These are phyloP conservation scores for Talaromyces sp. DNA, from an alignment of 2,329 filamentous ascomycete genomes.

Conservation along the genomic window DNA sequence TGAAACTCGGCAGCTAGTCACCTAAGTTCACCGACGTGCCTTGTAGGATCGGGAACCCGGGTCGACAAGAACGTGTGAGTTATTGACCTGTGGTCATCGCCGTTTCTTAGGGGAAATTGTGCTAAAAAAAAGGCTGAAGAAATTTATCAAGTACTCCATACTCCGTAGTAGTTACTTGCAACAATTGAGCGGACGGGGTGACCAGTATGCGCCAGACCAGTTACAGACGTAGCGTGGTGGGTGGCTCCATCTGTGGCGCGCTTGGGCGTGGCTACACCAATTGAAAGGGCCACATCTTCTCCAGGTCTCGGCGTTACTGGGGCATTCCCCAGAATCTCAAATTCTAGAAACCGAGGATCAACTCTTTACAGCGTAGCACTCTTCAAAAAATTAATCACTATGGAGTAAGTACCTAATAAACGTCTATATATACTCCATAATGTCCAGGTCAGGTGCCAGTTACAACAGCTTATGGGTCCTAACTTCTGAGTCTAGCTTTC, in stretches of 20 bases:
- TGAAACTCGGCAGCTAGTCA: not conserved
- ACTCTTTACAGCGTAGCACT: not conserved
- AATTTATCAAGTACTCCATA: not conserved
- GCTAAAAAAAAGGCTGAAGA: constrained; percentile 1
- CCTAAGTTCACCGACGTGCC: not conserved
- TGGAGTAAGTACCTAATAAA: no score
- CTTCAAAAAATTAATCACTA: not conserved
- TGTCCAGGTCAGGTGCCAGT: not conserved
- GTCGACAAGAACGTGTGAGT: not conserved
- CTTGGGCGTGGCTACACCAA: not conserved
- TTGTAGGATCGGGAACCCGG: not conserved
- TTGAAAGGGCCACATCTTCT: not conserved
- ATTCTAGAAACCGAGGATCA: constrained; percentile 9
- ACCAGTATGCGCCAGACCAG: not conserved
- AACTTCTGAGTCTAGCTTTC: not conserved
- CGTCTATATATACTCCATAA: no score
- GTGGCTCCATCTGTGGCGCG: not conserved
- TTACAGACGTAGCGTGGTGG: not conserved
- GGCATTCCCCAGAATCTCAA: constrained; percentile 11
- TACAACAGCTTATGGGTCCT: not conserved
- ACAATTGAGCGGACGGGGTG: not conserved
- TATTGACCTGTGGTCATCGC: not conserved
- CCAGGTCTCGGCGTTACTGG: constrained; percentile 5
- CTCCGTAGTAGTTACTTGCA: no score
- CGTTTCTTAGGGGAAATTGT: not conserved